Evolutionary conservation across 2,329 filamentous ascomycete species (phyloP).

Genomic region (Mariannaea sp.): DNA sequence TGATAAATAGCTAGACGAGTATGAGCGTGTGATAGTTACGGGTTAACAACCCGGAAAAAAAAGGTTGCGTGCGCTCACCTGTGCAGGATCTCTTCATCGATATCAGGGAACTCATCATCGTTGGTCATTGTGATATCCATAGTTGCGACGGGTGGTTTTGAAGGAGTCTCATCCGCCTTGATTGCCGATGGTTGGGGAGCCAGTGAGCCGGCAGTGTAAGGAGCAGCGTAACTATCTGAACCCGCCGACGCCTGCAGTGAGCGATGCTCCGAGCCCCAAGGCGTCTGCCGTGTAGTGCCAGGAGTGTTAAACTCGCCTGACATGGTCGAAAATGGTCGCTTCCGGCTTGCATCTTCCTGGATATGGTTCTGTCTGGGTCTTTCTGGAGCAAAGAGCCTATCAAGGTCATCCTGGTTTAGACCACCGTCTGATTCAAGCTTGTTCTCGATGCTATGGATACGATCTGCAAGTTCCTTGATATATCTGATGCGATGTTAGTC

Average conservation of each 20-base stretch:
- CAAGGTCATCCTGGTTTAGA: constrained; percentile 52
- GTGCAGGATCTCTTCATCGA: constrained; percentile 53
- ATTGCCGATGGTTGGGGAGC: constrained; percentile 52
- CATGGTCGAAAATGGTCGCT: constrained; percentile 56
- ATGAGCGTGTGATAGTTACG: constrained; percentile 17
- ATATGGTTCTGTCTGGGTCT: constrained; percentile 40
- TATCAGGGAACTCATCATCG: constrained; percentile 41
- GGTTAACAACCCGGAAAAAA: not conserved
- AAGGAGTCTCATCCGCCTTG: constrained; percentile 45
- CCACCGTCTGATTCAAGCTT: constrained; percentile 65
- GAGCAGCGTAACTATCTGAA: constrained; percentile 39
- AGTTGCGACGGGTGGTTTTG: constrained; percentile 42
- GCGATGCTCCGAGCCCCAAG: constrained; percentile 55
- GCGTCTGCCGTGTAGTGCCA: constrained; percentile 48
- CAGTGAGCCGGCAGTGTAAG: constrained; percentile 49
- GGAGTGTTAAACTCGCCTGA: constrained; percentile 50
- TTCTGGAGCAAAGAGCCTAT: constrained; percentile 46
- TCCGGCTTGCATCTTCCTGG: constrained; percentile 43
- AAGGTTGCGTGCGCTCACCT: constrained; percentile 46
- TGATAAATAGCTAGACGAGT: constrained; percentile 59
- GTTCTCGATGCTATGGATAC: constrained; percentile 81
- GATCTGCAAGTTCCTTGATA: constrained; percentile 88
- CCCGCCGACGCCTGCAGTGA: constrained; percentile 48
- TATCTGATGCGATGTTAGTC: constrained; percentile 58
- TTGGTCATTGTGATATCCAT: constrained; percentile 46